phyloP scores from a whole-genome alignment of 208 protist species.

The Leishmania lainsoni region DNA sequence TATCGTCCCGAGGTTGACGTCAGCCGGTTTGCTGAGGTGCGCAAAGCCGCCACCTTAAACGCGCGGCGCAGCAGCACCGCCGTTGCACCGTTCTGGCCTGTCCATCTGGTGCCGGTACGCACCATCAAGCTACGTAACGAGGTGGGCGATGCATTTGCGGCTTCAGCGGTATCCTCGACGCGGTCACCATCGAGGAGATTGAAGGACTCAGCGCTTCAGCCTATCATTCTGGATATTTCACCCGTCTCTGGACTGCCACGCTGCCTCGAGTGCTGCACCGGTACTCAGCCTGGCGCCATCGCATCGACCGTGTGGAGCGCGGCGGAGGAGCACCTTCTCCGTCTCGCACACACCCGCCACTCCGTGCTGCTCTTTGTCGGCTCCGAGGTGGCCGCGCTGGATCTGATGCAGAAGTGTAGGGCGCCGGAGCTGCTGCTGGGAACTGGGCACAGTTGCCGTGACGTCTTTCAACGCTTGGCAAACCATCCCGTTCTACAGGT shows the following conservation, averaged over 20 bases:
- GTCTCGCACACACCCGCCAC: constrained; percentile 57
- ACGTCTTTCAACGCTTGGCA: constrained; percentile 44
- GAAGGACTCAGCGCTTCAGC: constrained; percentile 42
- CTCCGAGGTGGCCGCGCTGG: constrained; percentile 41
- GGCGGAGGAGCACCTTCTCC: constrained; percentile 66
- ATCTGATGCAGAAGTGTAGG: constrained; percentile 34
- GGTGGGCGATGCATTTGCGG: constrained; percentile 15
- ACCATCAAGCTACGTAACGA: constrained; percentile 57
- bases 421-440: constrained; percentile 56
- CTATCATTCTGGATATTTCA: constrained; percentile 73
- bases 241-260: constrained; percentile 39
- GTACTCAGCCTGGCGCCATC: constrained; percentile 20
- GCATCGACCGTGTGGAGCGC: constrained; percentile 33
- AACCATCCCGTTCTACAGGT: constrained; percentile 43
- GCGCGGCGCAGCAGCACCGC: constrained; percentile 1
- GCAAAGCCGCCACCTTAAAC: constrained; percentile 8
- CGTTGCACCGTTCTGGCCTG: constrained; percentile 13
- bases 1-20: constrained; percentile 45
- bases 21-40: constrained; percentile 40
- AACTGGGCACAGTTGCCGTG: constrained; percentile 17
- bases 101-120: constrained; percentile 49
- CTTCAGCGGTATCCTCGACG: neutral
- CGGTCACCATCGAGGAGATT: neutral
- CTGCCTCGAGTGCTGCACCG: constrained; percentile 51
- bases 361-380: constrained; percentile 78